Evolutionary conservation across 2,329 filamentous ascomycete species (phyloP), one percentile per base, ranked within the genome.

Genomic region (Aspergillus proliferans): DNA sequence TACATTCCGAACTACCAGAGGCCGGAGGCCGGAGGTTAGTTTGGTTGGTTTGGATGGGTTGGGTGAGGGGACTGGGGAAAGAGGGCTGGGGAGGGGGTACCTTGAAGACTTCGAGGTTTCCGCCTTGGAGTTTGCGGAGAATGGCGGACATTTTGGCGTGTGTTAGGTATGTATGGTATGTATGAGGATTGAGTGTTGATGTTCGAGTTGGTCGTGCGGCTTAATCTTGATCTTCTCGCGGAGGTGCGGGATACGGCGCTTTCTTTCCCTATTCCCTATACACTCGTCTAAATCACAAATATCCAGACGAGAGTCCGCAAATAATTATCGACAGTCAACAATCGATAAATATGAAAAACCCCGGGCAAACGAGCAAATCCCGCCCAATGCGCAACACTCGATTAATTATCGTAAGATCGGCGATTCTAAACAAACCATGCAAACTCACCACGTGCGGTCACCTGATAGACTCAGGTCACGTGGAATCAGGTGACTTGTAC

Each of bases 51-150:
- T 8, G 15, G 21, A n/a, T 3, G n/a, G 30, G 22, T 22, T 8
- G 46, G 15, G 15, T 12, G 14, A 10, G 26, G 30, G 34, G 40
- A 12, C 34, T 12, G 8, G 15, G 19, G 28, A 4, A 6, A 9
- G 28, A 10, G 18, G 22, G 44, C 21, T 21, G 21, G 4, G 26
- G 44, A 44, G 8, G 43, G 12, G 69, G 49, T 74, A 93, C 92
- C 76, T 96, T 97, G 80, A 95, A 91, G 57, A 96, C 83, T 76
- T 97, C 92, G 51, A 97, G 81, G 70, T 95, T 96, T 24, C 91
- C 81, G 47, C 91, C 89, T 46, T 82, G 88, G 83, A 95, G 79
- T 58, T 64, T 77, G 67, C 67, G 64, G 49, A 72, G 63, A 47
- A 66, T 62, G 72, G 62, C 57, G 41, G 70, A 64, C 65, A 73